Evolutionary conservation across 805 yeast genomes (phyloP), one percentile per base, ranked within the genome.

Genomic region (Teunomyces kruisii): DNA sequence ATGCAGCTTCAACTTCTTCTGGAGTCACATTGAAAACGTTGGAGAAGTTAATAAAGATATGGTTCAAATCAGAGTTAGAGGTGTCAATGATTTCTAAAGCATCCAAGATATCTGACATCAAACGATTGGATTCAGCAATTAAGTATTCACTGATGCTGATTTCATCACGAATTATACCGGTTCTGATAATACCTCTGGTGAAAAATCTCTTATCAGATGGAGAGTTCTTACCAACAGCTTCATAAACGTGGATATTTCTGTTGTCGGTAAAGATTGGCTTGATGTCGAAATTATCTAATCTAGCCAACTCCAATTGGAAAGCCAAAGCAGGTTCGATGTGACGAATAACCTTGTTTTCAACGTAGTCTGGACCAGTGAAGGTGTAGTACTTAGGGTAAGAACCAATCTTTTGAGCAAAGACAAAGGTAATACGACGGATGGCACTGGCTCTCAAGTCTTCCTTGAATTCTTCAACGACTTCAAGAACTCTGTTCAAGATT

Each of bases 321-420:
- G 99, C 98, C 59, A 92, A 77, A 33, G 98, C 97, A 17, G 99
- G 99, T 69, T 94, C 98, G 56, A 94, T 90, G 65, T 94, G 97
- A 75, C 99, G 90, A 65, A 94, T 87, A 15, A 91, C 91, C 69
- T 84, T 82, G 72, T 94, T 96, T 72, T 94, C 99, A 29, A 57
- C 59, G 64, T 86, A 94, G 30, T 78, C 77, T 42, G 96, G 96
- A 50, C 92, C 96, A 60, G 87, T 88, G 80, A 88, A 94, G 31
- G 98, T 94, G 75, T 84, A 94, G 75, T 92, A 94, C 68, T 86
- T 88, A 57, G 99, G 99, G 68, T 92, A 91, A 40, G 86, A 65
- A 52, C 98, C 98, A 58, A 82, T 83, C 44, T 76, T 79, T 64
- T 83, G 82, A 49, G 96, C 96, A 55, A 94, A 76, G 48, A 90